Conservation (phyloP, 2,329 filamentous ascomycete genomes). For the Diaporthe helianthi region DNA sequence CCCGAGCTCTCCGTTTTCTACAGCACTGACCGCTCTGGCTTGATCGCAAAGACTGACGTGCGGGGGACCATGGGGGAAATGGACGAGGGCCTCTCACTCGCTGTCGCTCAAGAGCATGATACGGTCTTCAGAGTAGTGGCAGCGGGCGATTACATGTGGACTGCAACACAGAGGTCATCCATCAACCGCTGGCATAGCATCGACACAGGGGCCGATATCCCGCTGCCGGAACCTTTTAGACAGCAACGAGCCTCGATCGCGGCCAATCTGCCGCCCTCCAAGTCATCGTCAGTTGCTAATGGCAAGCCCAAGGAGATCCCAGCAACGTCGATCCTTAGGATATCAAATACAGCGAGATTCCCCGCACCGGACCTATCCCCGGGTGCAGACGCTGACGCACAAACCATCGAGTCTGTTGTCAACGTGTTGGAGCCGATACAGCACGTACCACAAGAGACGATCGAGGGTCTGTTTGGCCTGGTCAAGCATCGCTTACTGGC, state of each 20-base stretch:
- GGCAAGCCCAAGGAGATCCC: slow-evolving; percentile 71
- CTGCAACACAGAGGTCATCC: slow-evolving; percentile 85
- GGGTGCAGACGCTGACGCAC: slow-evolving; percentile 62
- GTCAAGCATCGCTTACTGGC: slow-evolving; percentile 94
- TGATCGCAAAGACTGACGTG: slow-evolving; percentile 96
- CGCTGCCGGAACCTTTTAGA: slow-evolving; percentile 63
- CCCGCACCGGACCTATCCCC: slow-evolving; percentile 62
- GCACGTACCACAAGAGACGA: slow-evolving; percentile 76
- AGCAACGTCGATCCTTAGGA: slow-evolving; percentile 76
- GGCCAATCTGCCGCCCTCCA: slow-evolving; percentile 45
- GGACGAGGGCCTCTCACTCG: slow-evolving; percentile 88
- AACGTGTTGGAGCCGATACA: slow-evolving; percentile 68
- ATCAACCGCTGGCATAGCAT: slow-evolving; percentile 93
- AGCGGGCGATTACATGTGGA: slow-evolving; percentile 84
- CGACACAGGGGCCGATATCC: slow-evolving; percentile 76
- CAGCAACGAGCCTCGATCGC: slow-evolving; percentile 57
- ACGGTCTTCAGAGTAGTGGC: slow-evolving; percentile 74
- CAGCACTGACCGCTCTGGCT: slow-evolving; percentile 88
- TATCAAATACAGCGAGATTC: slow-evolving; percentile 85
- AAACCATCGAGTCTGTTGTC: slow-evolving; percentile 37
- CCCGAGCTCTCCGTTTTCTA: slow-evolving; percentile 90
- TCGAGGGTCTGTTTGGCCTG: slow-evolving; percentile 93
- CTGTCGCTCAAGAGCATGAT: slow-evolving; percentile 91
- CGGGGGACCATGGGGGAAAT: slow-evolving; percentile 74
- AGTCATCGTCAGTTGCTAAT: slow-evolving; percentile 45